Base-by-base conservation (phyloP, 257 asterid species). In the Solanum stenotomum region DNA sequence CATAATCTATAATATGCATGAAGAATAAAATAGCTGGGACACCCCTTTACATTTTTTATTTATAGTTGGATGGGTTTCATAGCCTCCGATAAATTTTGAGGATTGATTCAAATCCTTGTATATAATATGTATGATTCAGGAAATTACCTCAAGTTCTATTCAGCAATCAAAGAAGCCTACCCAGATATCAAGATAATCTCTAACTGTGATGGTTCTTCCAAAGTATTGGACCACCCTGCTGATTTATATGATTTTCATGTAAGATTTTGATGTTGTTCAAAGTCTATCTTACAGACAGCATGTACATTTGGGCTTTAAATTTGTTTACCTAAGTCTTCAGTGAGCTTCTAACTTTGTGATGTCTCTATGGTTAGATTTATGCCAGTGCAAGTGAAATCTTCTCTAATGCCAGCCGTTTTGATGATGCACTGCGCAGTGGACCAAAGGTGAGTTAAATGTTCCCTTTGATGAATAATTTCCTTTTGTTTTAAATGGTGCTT, bases 221-320 rank as follows among this genome's bases (percentile, higher is more conserved):
- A 22, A 88, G 93, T 91, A 3, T 90, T 96, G 94, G 94, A 94
- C 75, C 99, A 97, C 89, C 99, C 99, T 18, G 99, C 99, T 84
- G 95, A 97, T 89, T 90, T 91, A 44, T 96, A 94, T 76, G 98
- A 97, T 91, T 97, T 91, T 91, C 99, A 97, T 90, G 99, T 97
- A 89, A 93, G 93, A 46, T 44, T 15, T 78, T 78, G 85, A 42
- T 78, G n/a, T 8, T 14, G 8, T 42, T 78, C 13, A 75, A 78
- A 78, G 38, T 42, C 65, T 25, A 42, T 78, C 10, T 78, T 78
- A 40, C 35, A n/a, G 33, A 14, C 16, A 75, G 59, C 83, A 81
- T 29, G 40, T 10, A 79, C 67, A 44, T 44, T 44, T 31, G 85
- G 20, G 40, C 67, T 78, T 79, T 81, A 29, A 81, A 38, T 29